Percentiles rank a stretch among this genome's conserved stretches.
Evolutionary conservation across 768 basidiomycete genomes (phyloP).

Genomic region (Hydnomerulius pinastri): DNA sequence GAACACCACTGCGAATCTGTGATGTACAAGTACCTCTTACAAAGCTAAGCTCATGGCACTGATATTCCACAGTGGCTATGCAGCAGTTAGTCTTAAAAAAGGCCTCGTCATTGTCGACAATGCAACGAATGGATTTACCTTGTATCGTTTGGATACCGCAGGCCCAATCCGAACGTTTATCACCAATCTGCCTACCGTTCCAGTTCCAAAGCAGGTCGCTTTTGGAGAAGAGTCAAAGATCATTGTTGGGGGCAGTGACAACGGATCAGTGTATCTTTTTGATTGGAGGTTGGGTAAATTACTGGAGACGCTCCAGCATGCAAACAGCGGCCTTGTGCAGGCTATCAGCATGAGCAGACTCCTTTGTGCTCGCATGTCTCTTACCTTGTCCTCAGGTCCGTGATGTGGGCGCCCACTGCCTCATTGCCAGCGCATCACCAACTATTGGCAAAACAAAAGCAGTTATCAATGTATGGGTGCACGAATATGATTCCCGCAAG

Average conservation of each 20-base stretch:
- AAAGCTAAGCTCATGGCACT: not conserved
- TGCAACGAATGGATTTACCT: conserved; percentile 4
- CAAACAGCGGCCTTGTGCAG: not conserved
- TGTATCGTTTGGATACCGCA: not conserved
- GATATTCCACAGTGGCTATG: conserved; percentile 2
- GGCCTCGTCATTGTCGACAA: conserved; percentile 8
- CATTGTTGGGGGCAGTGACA: conserved; percentile 8
- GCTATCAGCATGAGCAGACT: not conserved
- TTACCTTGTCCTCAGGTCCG: too few species aligned
- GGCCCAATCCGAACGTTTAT: not conserved
- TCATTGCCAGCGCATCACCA: too few species aligned
- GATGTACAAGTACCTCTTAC: conserved; percentile 6
- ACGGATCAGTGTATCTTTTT: conserved; percentile 4
- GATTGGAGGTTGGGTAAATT: conserved; percentile 2
- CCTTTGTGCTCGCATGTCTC: not conserved
- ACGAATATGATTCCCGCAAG: too few species aligned
- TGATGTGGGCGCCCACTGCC: too few species aligned
- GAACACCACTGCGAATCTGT: conserved; percentile 6
- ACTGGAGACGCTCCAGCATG: not conserved
- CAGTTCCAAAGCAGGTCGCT: conserved; percentile 7
- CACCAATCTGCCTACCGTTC: not conserved
- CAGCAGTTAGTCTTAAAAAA: conserved; percentile 1
- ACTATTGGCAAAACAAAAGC: too few species aligned
- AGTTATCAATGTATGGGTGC: too few species aligned
- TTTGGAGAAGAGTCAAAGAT: conserved; percentile 10